Evolutionary conservation across 2,329 filamentous ascomycete species (phyloP).

Genomic region (Trichophyton equinum): DNA sequence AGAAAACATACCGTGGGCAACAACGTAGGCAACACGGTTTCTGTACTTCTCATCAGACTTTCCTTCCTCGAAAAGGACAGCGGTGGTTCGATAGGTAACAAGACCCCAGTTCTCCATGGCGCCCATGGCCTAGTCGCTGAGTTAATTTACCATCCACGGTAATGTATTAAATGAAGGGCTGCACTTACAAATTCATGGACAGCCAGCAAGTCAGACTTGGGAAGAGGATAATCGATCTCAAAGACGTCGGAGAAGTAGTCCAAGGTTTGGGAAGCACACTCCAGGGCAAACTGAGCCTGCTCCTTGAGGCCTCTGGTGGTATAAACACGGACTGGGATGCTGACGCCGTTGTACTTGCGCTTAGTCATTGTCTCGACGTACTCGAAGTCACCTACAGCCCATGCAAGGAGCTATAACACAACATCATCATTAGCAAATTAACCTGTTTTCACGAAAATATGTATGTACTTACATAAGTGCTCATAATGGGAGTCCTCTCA

Average conservation of each 20-base stretch:
- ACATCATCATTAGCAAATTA: slow-evolving; percentile 24
- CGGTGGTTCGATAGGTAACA: slow-evolving; percentile 89
- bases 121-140: slow-evolving; percentile 36
- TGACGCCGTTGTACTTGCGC: slow-evolving; percentile 81
- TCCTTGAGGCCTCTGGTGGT: slow-evolving; percentile 89
- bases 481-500: slow-evolving; percentile 78
- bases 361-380: slow-evolving; percentile 87
- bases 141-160: slow-evolving; percentile 17
- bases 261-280: slow-evolving; percentile 84
- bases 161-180: neutral
- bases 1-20: slow-evolving; percentile 55
- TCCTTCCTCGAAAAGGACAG: slow-evolving; percentile 89
- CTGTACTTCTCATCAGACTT: slow-evolving; percentile 82
- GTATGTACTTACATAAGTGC: slow-evolving; percentile 50
- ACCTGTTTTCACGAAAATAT: slow-evolving; percentile 18
- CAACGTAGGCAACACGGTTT: slow-evolving; percentile 89
- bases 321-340: slow-evolving; percentile 86
- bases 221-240: slow-evolving; percentile 80
- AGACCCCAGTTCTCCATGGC: slow-evolving; percentile 97
- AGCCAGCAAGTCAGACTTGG: slow-evolving; percentile 80
- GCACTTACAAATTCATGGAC: slow-evolving; percentile 77
- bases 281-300: slow-evolving; percentile 76
- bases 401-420: slow-evolving; percentile 59
- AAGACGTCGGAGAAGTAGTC: slow-evolving; percentile 96
- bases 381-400: slow-evolving; percentile 95